Percentiles rank a stretch among this genome's conserved stretches.
phyloP scores from a whole-genome alignment of 495 filamentous ascomycete genomes.

The Penicillium riverlandense region DNA sequence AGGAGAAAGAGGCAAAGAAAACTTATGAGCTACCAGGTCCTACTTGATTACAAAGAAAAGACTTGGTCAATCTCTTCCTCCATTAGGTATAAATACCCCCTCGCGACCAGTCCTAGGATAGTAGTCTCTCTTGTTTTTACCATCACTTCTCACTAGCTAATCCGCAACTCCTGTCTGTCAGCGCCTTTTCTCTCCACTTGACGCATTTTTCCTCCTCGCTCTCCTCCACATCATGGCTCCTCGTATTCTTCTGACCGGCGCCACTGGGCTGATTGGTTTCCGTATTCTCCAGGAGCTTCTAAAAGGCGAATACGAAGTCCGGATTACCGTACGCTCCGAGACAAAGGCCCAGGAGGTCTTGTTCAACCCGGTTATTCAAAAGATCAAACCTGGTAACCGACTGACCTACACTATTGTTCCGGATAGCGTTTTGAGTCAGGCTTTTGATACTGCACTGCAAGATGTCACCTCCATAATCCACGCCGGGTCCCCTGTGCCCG shows the following conservation, averaged over 20 bases:
- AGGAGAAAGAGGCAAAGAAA: too few species aligned
- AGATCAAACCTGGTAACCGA: background rate
- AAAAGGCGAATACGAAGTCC: slow-evolving; percentile 1
- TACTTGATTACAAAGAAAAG: too few species aligned
- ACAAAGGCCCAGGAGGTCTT: slow-evolving; percentile 5
- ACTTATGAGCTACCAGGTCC: too few species aligned
- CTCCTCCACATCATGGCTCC: slow-evolving; percentile 4
- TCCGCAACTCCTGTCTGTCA: background rate
- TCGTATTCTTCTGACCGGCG: slow-evolving; percentile 46
- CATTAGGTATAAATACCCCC: background rate
- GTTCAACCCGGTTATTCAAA: slow-evolving; percentile 7
- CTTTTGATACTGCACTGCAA: slow-evolving; percentile 4
- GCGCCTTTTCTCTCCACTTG: background rate
- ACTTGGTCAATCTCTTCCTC: too few species aligned
- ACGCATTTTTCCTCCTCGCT: background rate
- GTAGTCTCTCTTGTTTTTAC: background rate
- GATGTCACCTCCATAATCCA: slow-evolving; percentile 8
- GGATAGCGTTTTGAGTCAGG: background rate
- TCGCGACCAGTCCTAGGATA: background rate
- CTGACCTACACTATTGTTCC: slow-evolving; percentile 4
- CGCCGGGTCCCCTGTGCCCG: slow-evolving; percentile 12
- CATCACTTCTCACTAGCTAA: background rate
- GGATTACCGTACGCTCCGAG: slow-evolving; percentile 4
- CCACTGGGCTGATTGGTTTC: slow-evolving; percentile 58
- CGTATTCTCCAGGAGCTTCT: slow-evolving; percentile 11